Conservation (phyloP, 108 stramenopile genomes). For the Aureococcus anophagefferens region DNA sequence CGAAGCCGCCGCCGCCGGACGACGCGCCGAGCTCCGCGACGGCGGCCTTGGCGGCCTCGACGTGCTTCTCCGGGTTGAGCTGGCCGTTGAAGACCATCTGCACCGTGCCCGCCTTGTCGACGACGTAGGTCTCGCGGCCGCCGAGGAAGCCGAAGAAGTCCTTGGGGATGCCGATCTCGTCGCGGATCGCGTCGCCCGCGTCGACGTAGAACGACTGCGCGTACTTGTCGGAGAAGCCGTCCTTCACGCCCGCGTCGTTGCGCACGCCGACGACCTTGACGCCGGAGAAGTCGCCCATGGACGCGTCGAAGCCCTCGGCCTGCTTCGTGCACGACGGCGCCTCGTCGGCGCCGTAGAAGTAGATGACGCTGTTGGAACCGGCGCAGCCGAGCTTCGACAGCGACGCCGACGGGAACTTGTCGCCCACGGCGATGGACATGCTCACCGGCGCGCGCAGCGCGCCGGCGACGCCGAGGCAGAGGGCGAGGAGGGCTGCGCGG, state of each 20-base stretch:
- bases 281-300: not conserved
- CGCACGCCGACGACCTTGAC: slow-evolving; percentile 4
- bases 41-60: not conserved
- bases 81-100: slow-evolving; percentile 9
- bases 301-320: not conserved
- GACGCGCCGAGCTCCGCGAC: too few species aligned
- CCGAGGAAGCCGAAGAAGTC: slow-evolving; percentile 10
- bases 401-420: not conserved
- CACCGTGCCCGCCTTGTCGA: slow-evolving; percentile 4
- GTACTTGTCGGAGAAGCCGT: not conserved
- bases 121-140: slow-evolving; percentile 13
- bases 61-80: slow-evolving; percentile 7
- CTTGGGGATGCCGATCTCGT: slow-evolving; percentile 10
- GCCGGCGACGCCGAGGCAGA: too few species aligned
- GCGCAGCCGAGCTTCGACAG: not conserved
- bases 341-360: slow-evolving; percentile 13
- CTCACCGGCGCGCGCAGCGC: too few species aligned
- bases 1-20: too few species aligned
- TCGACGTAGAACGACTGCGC: slow-evolving; percentile 6
- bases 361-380: not conserved
- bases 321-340: slow-evolving; percentile 10
- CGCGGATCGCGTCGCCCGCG: slow-evolving; percentile 9
- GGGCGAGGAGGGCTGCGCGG: too few species aligned
- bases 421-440: not conserved
- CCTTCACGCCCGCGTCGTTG: slow-evolving; percentile 10